Evolutionary conservation across 2,329 filamentous ascomycete species (phyloP), one percentile per base, ranked within the genome.

Genomic region (Trichophaea hybrida): DNA sequence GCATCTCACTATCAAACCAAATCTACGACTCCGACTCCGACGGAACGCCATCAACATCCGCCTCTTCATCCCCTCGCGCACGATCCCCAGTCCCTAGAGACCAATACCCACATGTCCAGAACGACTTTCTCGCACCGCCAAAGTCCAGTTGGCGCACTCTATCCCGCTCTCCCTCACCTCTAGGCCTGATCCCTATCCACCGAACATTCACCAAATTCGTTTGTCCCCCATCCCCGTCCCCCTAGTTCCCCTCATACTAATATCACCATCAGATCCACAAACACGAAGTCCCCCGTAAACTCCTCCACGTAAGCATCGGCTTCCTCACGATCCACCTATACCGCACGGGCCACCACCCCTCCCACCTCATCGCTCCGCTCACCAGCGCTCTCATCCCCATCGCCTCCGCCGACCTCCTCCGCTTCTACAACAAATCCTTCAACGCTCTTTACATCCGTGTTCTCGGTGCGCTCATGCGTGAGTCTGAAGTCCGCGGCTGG

Each of bases 181-280:
- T 97, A 4, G 93, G 93, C 6, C 78, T 97, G 53, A 98, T 98
- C 62, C 93, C 93, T 1, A 91, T 98, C 68, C 93, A 98, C 72
- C 79, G 87, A 62, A 85, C 93, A 70, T 98, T 93, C 80, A 81
- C 88, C 68, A 85, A 80, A 33, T 89, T 98, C 70, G 87, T 95
- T 70, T 59, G 74, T 72, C 15, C 10, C 44, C 35, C 7, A 48
- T 15, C 17, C 24, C 17, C 13, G 24, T 10, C 5, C 3, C 13
- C 12, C 37, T 31, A 15, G 55, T 15, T 2, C n/a, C 4, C 4
- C 52, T 4, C 15, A 6, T 15, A 53, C 44, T 53, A 55, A 44
- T 15, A 17, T 4, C 1, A 31, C 17, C 7, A 31, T 24, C 72
- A 79, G 67, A 65, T 69, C 64, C 93, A 98, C 78, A 89, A 88